A percentile compares a stretch with the other conserved stretches of the same genome.
These are phyloP conservation scores for Larix kaempferi DNA, from an alignment of 75 land plant species.

Conservation along the genomic window DNA sequence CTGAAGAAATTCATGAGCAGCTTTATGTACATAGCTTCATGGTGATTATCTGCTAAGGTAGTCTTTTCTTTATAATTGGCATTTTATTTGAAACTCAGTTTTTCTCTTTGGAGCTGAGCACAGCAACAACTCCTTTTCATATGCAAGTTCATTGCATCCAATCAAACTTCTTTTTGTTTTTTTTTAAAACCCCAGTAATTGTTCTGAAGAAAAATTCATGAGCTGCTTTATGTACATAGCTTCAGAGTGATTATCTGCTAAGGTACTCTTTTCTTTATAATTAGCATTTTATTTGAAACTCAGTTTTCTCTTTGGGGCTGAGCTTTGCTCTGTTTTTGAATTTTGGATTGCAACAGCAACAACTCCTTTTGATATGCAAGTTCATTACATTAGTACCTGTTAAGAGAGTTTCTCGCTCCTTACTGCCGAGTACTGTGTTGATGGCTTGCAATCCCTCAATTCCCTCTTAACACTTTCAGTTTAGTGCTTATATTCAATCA, in stretches of 20 bases:
- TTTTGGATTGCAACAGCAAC: neutral
- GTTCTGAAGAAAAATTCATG: neutral
- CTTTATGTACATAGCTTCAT: neutral
- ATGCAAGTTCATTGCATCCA: no score
- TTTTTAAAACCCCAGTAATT: neutral
- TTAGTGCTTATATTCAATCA: neutral
- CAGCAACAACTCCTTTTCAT: no score
- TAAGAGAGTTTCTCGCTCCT: neutral
- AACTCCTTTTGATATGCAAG: neutral
- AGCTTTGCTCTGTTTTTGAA: neutral
- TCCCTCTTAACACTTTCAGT: neutral
- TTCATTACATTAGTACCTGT: neutral
- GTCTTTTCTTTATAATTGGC: neutral
- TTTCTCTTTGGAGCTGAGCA: neutral
- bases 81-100: neutral
- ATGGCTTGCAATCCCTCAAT: neutral
- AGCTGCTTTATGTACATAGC: no score
- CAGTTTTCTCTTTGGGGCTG: neutral
- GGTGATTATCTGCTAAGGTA: neutral
- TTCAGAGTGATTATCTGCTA: neutral
- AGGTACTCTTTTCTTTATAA: neutral
- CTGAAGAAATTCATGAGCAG: neutral
- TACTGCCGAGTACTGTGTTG: neutral
- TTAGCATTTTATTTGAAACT: neutral
- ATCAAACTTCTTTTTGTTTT: neutral